Base-by-base conservation (phyloP, 2,329 filamentous ascomycete genomes). In the Trichoderma aggressivum region DNA sequence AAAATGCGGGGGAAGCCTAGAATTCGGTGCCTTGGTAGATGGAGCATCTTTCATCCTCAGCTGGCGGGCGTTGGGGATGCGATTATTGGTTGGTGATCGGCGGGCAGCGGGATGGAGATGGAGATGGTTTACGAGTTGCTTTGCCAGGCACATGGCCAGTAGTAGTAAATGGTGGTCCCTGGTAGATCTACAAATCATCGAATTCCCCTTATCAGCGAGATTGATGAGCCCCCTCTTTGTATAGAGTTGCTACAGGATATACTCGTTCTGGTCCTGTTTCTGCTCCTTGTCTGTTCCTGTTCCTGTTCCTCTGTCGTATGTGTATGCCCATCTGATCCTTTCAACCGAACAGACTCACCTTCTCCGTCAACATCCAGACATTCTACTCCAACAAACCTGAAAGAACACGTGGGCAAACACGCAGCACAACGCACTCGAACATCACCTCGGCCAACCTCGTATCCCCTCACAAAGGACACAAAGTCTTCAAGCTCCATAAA, bases 1-100 rank as follows among this genome's bases (percentile, higher is more conserved):
- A 14, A 47, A 26, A 67, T 67, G 64, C 64, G 64, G 64, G 64
- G 64, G 30, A 59, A 18, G 53, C 26, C 36, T 59, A 67, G 50
- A 56, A 32, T 24, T 39, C 28, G 24, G 47, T 34, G 61, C 30
- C 43, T 53, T 7, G 28, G n/a, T 16, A 3, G 8, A 34, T 39
- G 10, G 61, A 64, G 61, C 1, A 39, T 39, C 36, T 39, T 50
- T 62, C 21, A 50, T 34, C 43, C 34, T 18, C 7, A 50, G 39
- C 39, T 30, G 10, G 43, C n/a, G 43, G 43, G 10, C n/a, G 43
- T 21, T 50, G 43, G 50, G 24, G 21, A 28, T n/a, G 24, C 18
- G 14, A 7, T n/a, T 24, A 50, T 50, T 50, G 43, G 43, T 50
- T 50, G n/a, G 43, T 5, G n/a, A 21, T 50, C n/a, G 0, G 2